phyloP scores from a whole-genome alignment of 495 filamentous ascomycete species.

The Hypoxylon subgilvum region DNA sequence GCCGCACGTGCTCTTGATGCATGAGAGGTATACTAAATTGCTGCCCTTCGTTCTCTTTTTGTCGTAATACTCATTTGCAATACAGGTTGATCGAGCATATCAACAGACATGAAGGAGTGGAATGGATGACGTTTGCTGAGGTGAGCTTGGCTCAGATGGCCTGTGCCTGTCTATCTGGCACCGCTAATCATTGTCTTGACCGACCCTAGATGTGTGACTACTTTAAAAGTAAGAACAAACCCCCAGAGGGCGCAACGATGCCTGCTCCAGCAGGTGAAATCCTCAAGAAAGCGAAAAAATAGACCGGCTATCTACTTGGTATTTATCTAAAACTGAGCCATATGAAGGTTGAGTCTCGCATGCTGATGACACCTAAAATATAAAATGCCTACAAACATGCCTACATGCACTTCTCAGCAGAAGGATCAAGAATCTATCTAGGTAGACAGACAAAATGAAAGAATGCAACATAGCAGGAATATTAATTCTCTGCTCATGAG shows the following conservation, averaged over 20 bases:
- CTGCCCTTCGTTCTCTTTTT: neutral
- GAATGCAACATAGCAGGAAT: no score
- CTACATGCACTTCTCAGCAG: no score
- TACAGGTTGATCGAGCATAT: conserved; percentile 68
- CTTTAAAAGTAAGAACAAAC: conserved; percentile 68
- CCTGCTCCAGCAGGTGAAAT: conserved; percentile 66
- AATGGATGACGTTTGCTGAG: conserved; percentile 75
- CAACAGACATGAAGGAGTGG: conserved; percentile 74
- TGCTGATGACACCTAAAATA: no score
- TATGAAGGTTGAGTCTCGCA: no score
- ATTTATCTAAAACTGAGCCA: no score
- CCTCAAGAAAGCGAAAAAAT: conserved; percentile 50
- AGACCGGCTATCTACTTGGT: neutral
- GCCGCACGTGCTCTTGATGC: conserved; percentile 64
- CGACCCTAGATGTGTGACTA: conserved; percentile 64
- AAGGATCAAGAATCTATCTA: no score
- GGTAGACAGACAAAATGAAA: no score
- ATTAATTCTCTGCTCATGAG: no score
- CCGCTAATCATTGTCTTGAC: conserved; percentile 14
- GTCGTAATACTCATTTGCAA: neutral
- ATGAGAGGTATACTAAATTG: conserved; percentile 47
- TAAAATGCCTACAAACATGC: no score
- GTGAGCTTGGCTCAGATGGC: conserved; percentile 1
- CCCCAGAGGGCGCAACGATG: conserved; percentile 69
- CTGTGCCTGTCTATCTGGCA: neutral